phyloP scores from a whole-genome alignment of 768 basidiomycete species.

The Boletus edulis region DNA sequence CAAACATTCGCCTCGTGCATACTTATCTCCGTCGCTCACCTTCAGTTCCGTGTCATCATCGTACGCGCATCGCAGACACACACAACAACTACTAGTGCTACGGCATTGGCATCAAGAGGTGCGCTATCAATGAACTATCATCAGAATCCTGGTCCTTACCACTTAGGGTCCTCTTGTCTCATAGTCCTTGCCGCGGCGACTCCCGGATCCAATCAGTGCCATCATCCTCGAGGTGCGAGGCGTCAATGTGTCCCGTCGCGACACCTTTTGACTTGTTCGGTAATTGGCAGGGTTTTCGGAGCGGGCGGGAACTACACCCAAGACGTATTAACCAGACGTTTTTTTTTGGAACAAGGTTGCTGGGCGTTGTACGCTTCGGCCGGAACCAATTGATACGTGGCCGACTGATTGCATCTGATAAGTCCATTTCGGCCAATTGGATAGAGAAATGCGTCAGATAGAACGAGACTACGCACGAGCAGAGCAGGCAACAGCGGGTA shows the following conservation, averaged over 20 bases:
- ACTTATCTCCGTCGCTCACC: background rate
- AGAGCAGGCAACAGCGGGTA: background rate
- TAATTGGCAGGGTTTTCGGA: conserved; percentile 12
- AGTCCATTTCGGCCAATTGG: conserved; percentile 3
- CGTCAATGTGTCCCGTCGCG: conserved; percentile 5
- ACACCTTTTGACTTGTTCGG: conserved; percentile 4
- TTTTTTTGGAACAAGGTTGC: conserved; percentile 4
- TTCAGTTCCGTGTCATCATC: conserved; percentile 19
- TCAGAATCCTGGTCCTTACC: background rate
- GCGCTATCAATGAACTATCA: conserved; percentile 1
- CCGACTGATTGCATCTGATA: conserved; percentile 3
- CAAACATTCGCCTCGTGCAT: too few relatives aligned
- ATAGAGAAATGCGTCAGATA: conserved; percentile 1
- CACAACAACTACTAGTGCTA: background rate
- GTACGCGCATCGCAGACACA: too few relatives aligned
- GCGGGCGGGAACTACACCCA: conserved; percentile 1
- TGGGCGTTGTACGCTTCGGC: background rate
- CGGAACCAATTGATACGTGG: background rate
- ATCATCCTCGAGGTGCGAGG: conserved; percentile 6
- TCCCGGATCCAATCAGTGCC: background rate
- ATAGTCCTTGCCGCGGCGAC: background rate
- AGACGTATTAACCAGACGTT: background rate
- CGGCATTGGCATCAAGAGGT: conserved; percentile 7
- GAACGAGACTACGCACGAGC: background rate
- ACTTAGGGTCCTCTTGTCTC: too few relatives aligned